Percentiles rank a stretch among this genome's conserved stretches.
Conservation (phyloP, 1,284 basidiomycete species). For the Moesziomyces sp. region DNA sequence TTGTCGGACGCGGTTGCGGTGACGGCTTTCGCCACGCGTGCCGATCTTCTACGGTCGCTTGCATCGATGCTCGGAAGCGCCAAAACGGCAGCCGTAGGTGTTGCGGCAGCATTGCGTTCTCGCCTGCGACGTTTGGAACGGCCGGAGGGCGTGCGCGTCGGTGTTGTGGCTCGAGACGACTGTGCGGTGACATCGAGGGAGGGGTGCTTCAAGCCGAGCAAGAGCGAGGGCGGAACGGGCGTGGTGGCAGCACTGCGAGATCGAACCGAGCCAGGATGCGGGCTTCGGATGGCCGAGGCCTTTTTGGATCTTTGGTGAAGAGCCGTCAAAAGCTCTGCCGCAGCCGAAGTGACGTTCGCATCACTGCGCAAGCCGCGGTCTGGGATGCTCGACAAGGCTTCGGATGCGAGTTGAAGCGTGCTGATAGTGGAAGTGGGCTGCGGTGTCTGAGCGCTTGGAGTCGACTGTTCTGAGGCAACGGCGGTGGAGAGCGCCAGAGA, state of each 20-base stretch:
- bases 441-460: constrained; percentile 21
- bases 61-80: constrained; percentile 35
- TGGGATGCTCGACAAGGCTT: constrained; percentile 29
- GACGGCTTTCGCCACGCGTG: constrained; percentile 40
- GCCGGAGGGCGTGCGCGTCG: constrained; percentile 24
- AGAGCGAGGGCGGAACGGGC: constrained; percentile 24
- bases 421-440: constrained; percentile 22
- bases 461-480: constrained; percentile 12
- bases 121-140: constrained; percentile 32
- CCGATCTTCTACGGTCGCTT: constrained; percentile 36
- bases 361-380: not conserved
- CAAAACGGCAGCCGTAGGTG: constrained; percentile 2
- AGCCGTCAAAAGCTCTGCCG: constrained; percentile 24
- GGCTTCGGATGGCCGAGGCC: constrained; percentile 36
- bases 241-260: constrained; percentile 39
- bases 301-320: constrained; percentile 33
- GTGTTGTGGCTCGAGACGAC: constrained; percentile 34
- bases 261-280: constrained; percentile 20
- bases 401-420: constrained; percentile 33
- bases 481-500: constrained; percentile 4
- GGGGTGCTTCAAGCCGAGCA: constrained; percentile 14
- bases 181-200: constrained; percentile 28
- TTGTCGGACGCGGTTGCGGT: constrained; percentile 22
- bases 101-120: constrained; percentile 21
- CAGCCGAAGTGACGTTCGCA: constrained; percentile 11